A percentile compares a stretch with the other conserved stretches of the same genome.
These are phyloP conservation scores for Cutaneotrichosporon sp. DNA, from an alignment of 1,284 basidiomycete genomes.

Conservation along the genomic window DNA sequence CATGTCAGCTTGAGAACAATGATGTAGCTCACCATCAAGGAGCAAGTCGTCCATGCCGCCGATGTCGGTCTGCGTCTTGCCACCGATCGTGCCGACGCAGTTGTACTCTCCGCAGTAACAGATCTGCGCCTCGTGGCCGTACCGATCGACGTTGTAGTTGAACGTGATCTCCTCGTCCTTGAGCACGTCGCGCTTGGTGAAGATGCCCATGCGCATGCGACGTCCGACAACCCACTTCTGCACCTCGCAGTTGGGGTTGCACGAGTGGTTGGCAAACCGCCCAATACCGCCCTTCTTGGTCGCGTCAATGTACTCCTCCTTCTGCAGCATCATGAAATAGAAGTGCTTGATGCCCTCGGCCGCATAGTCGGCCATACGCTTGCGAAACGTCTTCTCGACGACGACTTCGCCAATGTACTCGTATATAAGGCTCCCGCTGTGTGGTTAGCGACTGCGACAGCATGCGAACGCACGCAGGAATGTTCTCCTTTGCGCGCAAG, in stretches of 20 bases:
- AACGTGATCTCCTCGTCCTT: constrained; percentile 93
- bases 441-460: constrained; percentile 6
- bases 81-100: constrained; percentile 93
- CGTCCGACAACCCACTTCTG: constrained; percentile 95
- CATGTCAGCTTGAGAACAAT: too few relatives aligned
- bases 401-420: constrained; percentile 99
- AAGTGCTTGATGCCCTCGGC: constrained; percentile 92
- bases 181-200: constrained; percentile 76
- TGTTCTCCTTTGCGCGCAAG: constrained; percentile 65
- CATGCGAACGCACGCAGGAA: constrained; percentile 63
- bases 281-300: constrained; percentile 95
- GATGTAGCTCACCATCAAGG: constrained; percentile 84
- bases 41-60: constrained; percentile 88
- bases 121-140: constrained; percentile 90
- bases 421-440: constrained; percentile 91
- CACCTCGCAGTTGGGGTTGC: constrained; percentile 97
- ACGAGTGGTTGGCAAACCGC: constrained; percentile 97
- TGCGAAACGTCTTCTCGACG: constrained; percentile 76
- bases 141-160: constrained; percentile 99
- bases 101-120: constrained; percentile 96
- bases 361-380: constrained; percentile 90
- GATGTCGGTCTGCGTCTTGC: constrained; percentile 97
- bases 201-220: constrained; percentile 96
- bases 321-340: constrained; percentile 99
- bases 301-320: constrained; percentile 98